Evolutionary conservation across 805 yeast species (phyloP), one percentile per base, ranked within the genome.

Genomic region (Starmerella vitae): DNA sequence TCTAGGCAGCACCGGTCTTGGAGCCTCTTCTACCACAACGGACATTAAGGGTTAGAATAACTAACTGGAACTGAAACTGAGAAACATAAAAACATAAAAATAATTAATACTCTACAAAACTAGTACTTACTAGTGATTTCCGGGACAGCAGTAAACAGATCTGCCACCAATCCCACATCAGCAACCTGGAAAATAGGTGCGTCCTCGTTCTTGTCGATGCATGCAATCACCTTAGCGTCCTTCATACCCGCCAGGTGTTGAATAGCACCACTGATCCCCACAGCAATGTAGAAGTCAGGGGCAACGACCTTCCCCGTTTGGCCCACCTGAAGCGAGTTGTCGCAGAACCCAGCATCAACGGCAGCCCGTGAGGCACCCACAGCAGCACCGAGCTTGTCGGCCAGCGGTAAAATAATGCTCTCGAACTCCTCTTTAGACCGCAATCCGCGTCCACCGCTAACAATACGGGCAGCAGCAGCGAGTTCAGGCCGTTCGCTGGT

Each of bases 171-270:
- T 4, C 94, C 93, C 44, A 78, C 65, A 60, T 91, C 97, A 14
- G 97, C 91, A 37, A 79, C 74, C 51, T 80, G 83, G 68, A 84
- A 86, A 36, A 88, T 84, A 2, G 98, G 93, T 8, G 94, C 85
- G 45, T 88, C 96, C 40, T 80, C 82, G 60, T 86, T 95, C 62
- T 83, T 88, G 64, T 88, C 88, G 45, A 88, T 82, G 29, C 95
- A 94, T 24, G 85, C 96, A 59, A 88, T 84, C 26, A 77, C 74
- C 65, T 85, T 88, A 31, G 95, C 72, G 58, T 88, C 96, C 63
- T 86, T 88, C 96, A 88, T 88, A 48, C 98, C 98, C 1, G 98
- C 98, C 54, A 91, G 66, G 63, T 88, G 98, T 65, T 88, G 98
- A 55, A 88, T 88, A 24, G 98, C 98, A 46, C 98, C 98, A 17